Evolutionary conservation across 257 asterid species (phyloP).

Genomic region (Solanum appendiculatum): DNA sequence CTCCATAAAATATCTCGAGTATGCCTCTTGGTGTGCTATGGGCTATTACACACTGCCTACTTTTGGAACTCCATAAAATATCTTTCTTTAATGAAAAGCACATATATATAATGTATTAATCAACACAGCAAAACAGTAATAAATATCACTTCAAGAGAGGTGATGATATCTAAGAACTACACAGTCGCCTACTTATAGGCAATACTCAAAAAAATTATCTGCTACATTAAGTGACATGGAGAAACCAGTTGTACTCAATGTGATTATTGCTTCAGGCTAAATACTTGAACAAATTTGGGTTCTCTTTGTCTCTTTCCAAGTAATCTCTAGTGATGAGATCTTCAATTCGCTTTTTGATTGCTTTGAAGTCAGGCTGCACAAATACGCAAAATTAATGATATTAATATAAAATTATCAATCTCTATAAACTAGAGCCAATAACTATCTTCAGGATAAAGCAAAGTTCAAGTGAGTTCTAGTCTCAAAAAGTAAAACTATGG

Average conservation of each 20-base stretch:
- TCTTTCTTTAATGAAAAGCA: not conserved
- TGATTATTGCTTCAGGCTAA: slow-evolving; percentile 16
- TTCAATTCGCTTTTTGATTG: slow-evolving; percentile 46
- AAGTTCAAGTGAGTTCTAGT: not conserved
- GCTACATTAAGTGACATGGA: not conserved
- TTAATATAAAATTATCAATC: not conserved
- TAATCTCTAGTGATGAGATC: slow-evolving; percentile 37
- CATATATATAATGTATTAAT: not conserved
- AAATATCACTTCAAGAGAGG: too few species aligned
- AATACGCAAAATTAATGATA: not conserved
- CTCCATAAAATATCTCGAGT: not conserved
- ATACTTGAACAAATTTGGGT: slow-evolving; percentile 33
- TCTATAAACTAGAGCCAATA: not conserved
- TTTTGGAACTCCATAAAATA: not conserved
- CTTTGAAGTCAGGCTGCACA: slow-evolving; percentile 46
- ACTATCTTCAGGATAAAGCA: not conserved
- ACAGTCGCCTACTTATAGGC: not conserved
- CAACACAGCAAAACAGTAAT: too few species aligned
- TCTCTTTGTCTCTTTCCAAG: slow-evolving; percentile 39
- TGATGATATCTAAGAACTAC: not conserved
- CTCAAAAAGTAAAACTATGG: not conserved
- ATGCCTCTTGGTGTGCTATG: not conserved
- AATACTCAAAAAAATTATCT: not conserved
- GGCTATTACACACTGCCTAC: not conserved
- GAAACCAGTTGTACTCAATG: not conserved